These are phyloP conservation scores for Kockiozyma suomiensis DNA, from an alignment of 805 yeast species.

Conservation along the genomic window DNA sequence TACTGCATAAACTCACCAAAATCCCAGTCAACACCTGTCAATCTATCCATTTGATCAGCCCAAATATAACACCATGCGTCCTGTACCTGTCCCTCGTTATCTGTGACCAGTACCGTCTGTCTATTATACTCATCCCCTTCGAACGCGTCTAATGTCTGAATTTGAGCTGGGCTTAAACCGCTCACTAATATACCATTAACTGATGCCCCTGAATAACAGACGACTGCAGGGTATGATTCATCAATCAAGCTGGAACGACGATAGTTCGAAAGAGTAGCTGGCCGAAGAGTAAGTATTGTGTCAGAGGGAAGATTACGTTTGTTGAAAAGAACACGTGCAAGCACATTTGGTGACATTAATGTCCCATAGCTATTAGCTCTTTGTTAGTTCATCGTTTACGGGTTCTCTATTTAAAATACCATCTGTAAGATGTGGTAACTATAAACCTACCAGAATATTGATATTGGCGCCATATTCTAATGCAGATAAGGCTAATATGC, in stretches of 20 bases:
- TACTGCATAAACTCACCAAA: slow-evolving; percentile 27
- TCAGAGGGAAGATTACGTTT: slow-evolving; percentile 14
- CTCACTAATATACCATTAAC: slow-evolving; percentile 33
- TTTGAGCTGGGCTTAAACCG: slow-evolving; percentile 17
- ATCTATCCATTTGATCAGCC: slow-evolving; percentile 28
- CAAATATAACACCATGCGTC: slow-evolving; percentile 34
- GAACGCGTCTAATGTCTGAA: slow-evolving; percentile 33
- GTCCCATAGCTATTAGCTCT: slow-evolving; percentile 35
- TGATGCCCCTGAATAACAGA: neutral
- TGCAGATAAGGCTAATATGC: too few species aligned
- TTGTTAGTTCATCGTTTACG: neutral
- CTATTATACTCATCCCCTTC: slow-evolving; percentile 38
- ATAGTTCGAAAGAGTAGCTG: slow-evolving; percentile 21
- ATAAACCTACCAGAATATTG: slow-evolving; percentile 20
- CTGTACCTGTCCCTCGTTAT: neutral
- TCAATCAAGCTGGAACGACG: slow-evolving; percentile 22
- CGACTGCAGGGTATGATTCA: slow-evolving; percentile 35
- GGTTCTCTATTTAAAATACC: neutral
- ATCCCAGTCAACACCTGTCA: slow-evolving; percentile 34
- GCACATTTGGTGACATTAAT: slow-evolving; percentile 35
- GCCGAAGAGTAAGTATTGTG: slow-evolving; percentile 5
- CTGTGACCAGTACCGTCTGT: slow-evolving; percentile 13
- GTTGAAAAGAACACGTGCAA: slow-evolving; percentile 35
- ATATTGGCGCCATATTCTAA: slow-evolving; percentile 7
- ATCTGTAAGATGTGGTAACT: neutral